Evolutionary conservation across 2,329 filamentous ascomycete genomes (phyloP).

Genomic region (Talaromyces albobiverticillius): DNA sequence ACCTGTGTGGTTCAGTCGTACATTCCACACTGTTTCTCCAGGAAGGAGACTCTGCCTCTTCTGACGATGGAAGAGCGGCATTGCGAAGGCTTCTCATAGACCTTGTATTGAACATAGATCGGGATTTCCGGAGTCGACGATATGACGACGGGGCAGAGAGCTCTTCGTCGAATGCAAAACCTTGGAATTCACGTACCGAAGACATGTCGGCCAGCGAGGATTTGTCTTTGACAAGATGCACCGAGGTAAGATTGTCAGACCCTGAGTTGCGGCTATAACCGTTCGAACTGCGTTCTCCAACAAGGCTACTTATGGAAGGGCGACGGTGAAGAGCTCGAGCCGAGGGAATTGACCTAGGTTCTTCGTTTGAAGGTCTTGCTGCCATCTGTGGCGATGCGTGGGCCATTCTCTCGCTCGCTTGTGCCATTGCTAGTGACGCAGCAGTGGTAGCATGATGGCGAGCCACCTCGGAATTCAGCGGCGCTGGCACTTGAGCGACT

Average conservation of each 20-base stretch:
- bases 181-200: conserved; percentile 30
- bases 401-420: conserved; percentile 29
- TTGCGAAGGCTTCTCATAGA: conserved; percentile 34
- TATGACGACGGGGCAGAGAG: conserved; percentile 46
- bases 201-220: conserved; percentile 21
- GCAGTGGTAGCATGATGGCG: conserved; percentile 39
- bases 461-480: conserved; percentile 28
- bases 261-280: background rate
- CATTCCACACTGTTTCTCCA: conserved; percentile 3
- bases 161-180: conserved; percentile 31
- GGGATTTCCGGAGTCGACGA: conserved; percentile 44
- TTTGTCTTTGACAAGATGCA: background rate
- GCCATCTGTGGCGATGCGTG: conserved; percentile 20
- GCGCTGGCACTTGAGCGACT: conserved; percentile 21
- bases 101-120: conserved; percentile 47
- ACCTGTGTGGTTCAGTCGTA: conserved; percentile 21
- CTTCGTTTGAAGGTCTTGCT: conserved; percentile 16
- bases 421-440: conserved; percentile 42
- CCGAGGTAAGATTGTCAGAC: background rate
- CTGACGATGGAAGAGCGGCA: conserved; percentile 18
- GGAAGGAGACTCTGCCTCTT: conserved; percentile 12
- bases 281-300: conserved; percentile 15
- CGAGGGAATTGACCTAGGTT: conserved; percentile 24
- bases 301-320: conserved; percentile 17
- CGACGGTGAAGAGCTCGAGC: conserved; percentile 19